Evolutionary conservation across 2,329 filamentous ascomycete species (phyloP), one percentile per base, ranked within the genome.

Genomic region (Calonectria pseudoreteaudii): DNA sequence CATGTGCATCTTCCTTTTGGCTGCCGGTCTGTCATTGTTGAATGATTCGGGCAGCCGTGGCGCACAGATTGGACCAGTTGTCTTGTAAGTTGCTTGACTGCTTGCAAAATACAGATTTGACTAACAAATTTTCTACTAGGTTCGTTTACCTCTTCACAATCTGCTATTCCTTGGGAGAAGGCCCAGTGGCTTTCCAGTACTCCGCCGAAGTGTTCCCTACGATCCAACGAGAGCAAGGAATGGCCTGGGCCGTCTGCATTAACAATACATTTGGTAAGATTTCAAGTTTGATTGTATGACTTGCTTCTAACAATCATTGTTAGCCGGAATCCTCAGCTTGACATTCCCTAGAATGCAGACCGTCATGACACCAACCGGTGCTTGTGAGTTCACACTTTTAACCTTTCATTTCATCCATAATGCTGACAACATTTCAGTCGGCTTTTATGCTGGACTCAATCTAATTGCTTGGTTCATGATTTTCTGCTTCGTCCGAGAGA

Each of bases 401-500:
- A n/a, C 2, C 5, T 16, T 8, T 11, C 30, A 10, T 13, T 10
- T 1, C 0, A 8, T 0, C 30, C 30, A 31, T 23, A 38, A n/a
- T 14, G 26, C 74, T 81, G 53, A 80, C 50, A 0, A 3, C 10
- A 0, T 2, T 85, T 1, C 11, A 7, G 81, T 83, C 80, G 84
- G 83, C 3, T 83, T 87, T 75, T 88, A 88, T 68, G 86, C 86
- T 0, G 86, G 83, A 0, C 84, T 88, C 47, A 88, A 88, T 75
- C 72, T 85, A 0, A 78, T 86, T 0, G 87, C 86, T 0, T 85
- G 87, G 80, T 65, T 82, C 64, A 84, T 88, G 79, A 87, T 88
- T 73, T 88, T 87, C 80, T 84, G 86, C 74, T 83, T 87, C 70
- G 85, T 88, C 1, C 85, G 86, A 50, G 86, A 88, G 78, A 88